A percentile compares a stretch with the other conserved stretches of the same genome.
These are phyloP conservation scores for Phytophthora constricta DNA, from an alignment of 352 stramenopile species.

Conservation along the genomic window DNA sequence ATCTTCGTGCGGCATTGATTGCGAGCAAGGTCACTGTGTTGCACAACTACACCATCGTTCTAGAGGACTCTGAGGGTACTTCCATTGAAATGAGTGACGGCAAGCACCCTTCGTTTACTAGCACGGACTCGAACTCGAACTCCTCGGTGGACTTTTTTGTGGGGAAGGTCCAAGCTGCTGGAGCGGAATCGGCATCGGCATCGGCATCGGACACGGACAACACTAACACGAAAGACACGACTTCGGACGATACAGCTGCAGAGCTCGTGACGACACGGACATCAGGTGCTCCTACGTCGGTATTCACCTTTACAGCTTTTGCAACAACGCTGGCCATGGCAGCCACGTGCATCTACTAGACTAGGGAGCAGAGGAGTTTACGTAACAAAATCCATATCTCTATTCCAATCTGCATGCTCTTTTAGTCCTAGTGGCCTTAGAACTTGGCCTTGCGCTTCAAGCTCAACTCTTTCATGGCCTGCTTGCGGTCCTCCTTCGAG, in stretches of 20 bases:
- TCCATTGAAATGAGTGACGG: conserved; percentile 41
- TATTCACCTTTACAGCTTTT: conserved; percentile 2
- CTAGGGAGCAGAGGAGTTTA: conserved; percentile 13
- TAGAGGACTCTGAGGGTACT: conserved; percentile 29
- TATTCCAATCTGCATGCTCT: conserved; percentile 31
- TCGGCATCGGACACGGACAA: conserved; percentile 4
- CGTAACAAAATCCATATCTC: conserved; percentile 39
- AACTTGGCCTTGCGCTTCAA: conserved; percentile 88
- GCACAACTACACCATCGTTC: conserved; percentile 47
- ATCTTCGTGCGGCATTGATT: conserved; percentile 41
- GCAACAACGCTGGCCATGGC: conserved; percentile 14
- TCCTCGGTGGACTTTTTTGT: conserved; percentile 40
- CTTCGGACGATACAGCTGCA: neutral
- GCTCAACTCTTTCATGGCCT: conserved; percentile 77
- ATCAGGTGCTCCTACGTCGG: conserved; percentile 12
- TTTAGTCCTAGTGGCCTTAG: conserved; percentile 39
- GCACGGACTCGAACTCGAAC: conserved; percentile 34
- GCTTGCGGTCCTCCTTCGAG: conserved; percentile 86
- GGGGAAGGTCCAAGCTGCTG: conserved; percentile 31
- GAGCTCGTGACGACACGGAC: conserved; percentile 24
- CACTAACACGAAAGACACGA: neutral
- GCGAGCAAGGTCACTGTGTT: conserved; percentile 51
- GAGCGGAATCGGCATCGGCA: conserved; percentile 20
- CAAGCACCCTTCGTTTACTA: conserved; percentile 42
- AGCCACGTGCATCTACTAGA: conserved; percentile 18